A percentile compares a stretch with the other conserved stretches of the same genome.
phyloP scores from a whole-genome alignment of 768 basidiomycete genomes.

The Pleurotus tuber-regium region DNA sequence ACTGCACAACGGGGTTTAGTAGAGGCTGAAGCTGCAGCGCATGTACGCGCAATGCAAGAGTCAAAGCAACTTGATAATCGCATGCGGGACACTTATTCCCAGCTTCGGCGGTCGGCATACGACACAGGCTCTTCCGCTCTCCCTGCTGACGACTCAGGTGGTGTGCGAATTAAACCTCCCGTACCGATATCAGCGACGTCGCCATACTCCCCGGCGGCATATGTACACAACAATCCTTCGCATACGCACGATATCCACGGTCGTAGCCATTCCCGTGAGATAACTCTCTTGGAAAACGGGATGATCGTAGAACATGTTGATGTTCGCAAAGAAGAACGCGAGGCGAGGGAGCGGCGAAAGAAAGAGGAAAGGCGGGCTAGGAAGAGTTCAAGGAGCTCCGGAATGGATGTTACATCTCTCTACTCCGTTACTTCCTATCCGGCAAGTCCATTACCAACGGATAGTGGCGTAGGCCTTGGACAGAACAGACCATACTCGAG shows the following conservation, averaged over 20 bases:
- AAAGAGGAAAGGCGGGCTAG: slow-evolving; percentile 71
- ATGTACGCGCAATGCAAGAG: slow-evolving; percentile 75
- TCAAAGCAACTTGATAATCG: slow-evolving; percentile 70
- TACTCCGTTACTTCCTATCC: slow-evolving; percentile 44
- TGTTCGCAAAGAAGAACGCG: slow-evolving; percentile 74
- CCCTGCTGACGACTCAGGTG: slow-evolving; percentile 55
- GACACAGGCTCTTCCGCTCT: slow-evolving; percentile 51
- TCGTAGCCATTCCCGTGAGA: slow-evolving; percentile 62
- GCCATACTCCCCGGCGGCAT: slow-evolving; percentile 1
- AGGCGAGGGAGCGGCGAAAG: slow-evolving; percentile 66
- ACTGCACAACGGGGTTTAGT: slow-evolving; percentile 77
- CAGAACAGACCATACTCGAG: slow-evolving; percentile 52
- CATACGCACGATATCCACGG: slow-evolving; percentile 38
- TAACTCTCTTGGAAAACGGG: slow-evolving; percentile 83
- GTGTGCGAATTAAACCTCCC: slow-evolving; percentile 71
- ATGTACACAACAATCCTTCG: slow-evolving; percentile 34
- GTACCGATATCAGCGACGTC: background rate
- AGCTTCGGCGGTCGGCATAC: slow-evolving; percentile 76
- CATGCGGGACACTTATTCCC: slow-evolving; percentile 79
- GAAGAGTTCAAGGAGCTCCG: slow-evolving; percentile 72
- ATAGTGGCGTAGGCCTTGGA: slow-evolving; percentile 48
- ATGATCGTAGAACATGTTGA: slow-evolving; percentile 89
- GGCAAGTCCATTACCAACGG: slow-evolving; percentile 53
- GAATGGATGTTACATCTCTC: slow-evolving; percentile 68
- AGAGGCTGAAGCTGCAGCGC: slow-evolving; percentile 79